These are phyloP conservation scores for Verticillium zaregamsianum DNA, from an alignment of 2,329 filamentous ascomycete species.

Conservation along the genomic window DNA sequence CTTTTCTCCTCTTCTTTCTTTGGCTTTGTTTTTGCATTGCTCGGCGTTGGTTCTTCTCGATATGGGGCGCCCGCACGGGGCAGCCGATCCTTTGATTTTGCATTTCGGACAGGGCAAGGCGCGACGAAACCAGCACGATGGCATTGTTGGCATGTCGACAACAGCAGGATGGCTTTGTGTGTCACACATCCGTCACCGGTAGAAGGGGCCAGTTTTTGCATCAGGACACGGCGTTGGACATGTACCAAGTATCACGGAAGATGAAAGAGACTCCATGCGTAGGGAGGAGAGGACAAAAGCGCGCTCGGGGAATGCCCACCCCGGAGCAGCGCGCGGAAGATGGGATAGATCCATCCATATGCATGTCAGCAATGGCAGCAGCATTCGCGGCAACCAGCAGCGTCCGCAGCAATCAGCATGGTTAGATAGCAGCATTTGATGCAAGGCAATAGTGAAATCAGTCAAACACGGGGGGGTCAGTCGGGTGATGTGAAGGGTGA, in stretches of 20 bases:
- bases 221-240: not conserved
- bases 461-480: not conserved
- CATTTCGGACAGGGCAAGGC: not conserved
- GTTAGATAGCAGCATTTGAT: not conserved
- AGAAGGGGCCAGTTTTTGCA: not conserved
- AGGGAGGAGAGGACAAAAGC: not conserved
- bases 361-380: not conserved
- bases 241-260: not conserved
- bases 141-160: not conserved
- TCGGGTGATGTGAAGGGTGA: not conserved
- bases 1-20: not conserved
- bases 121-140: not conserved
- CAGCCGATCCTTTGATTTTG: not conserved
- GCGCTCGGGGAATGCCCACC: not conserved
- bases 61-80: too few relatives aligned
- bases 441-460: not conserved
- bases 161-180: not conserved
- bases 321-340: not conserved
- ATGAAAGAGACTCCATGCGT: not conserved
- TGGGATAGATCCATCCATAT: not conserved
- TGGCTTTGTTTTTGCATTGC: not conserved
- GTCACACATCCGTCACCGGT: not conserved
- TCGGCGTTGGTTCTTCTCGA: too few relatives aligned
- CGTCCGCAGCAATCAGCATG: not conserved
- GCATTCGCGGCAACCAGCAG: not conserved